These are phyloP conservation scores for Cercospora janseana DNA, from an alignment of 2,329 filamentous ascomycete genomes.

Conservation along the genomic window DNA sequence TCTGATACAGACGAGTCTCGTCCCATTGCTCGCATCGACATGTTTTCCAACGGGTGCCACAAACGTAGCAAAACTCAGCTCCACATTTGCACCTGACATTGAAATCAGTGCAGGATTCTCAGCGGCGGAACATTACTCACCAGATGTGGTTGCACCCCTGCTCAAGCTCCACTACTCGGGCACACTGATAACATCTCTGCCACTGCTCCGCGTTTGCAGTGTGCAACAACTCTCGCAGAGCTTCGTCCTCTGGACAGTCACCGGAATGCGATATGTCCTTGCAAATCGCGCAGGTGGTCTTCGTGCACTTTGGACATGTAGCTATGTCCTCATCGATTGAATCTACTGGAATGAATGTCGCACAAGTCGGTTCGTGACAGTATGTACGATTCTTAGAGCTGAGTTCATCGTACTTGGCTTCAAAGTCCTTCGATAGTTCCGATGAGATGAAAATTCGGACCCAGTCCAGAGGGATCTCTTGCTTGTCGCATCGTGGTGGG, in stretches of 20 bases:
- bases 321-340: slow-evolving; percentile 40
- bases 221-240: slow-evolving; percentile 42
- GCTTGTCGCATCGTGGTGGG: slow-evolving; percentile 55
- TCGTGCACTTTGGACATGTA: slow-evolving; percentile 45
- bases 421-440: slow-evolving; percentile 41
- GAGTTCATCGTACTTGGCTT: slow-evolving; percentile 51
- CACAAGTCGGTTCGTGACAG: slow-evolving; percentile 49
- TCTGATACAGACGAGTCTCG: slow-evolving; percentile 23
- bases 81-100: slow-evolving; percentile 31
- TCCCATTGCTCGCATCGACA: slow-evolving; percentile 29
- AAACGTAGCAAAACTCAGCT: slow-evolving; percentile 36
- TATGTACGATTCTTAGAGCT: slow-evolving; percentile 52
- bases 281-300: slow-evolving; percentile 53
- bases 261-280: slow-evolving; percentile 48
- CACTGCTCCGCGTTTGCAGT: slow-evolving; percentile 49
- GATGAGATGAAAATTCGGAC: slow-evolving; percentile 41
- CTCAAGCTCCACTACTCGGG: slow-evolving; percentile 49
- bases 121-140: slow-evolving; percentile 44
- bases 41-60: slow-evolving; percentile 31
- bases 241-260: slow-evolving; percentile 51
- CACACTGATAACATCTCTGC: slow-evolving; percentile 53
- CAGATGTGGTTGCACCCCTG: slow-evolving; percentile 58
- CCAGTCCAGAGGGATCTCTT: slow-evolving; percentile 42
- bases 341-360: slow-evolving; percentile 46
- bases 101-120: background rate